Conservation (phyloP, 331 rosid genomes). For the Quercus lobata region DNA sequence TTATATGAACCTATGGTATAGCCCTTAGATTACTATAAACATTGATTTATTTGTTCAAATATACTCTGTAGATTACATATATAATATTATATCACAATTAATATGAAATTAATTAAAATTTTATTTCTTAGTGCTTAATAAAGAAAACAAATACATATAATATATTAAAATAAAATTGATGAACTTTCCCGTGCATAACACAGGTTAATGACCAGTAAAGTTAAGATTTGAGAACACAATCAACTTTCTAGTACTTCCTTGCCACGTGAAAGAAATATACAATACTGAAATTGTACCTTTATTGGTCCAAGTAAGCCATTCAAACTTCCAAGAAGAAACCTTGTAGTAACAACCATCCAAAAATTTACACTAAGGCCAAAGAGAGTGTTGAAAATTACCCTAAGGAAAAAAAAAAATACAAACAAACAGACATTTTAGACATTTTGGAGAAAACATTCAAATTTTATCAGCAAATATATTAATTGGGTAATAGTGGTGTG, state of each 20-base stretch:
- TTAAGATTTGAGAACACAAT: neutral
- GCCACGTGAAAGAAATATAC: neutral
- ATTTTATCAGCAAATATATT: neutral
- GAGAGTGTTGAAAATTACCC: slow-evolving; percentile 46
- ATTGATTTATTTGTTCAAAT: no score
- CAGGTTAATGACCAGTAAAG: no score
- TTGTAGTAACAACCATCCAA: slow-evolving; percentile 55
- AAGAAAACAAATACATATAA: no score
- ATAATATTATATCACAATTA: no score
- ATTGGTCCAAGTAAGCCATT: slow-evolving; percentile 56
- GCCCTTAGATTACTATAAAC: no score
- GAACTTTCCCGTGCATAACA: no score
- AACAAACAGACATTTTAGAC: neutral
- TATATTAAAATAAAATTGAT: no score
- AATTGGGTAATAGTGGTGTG: neutral
- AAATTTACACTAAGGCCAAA: slow-evolving; percentile 55
- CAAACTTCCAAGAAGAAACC: slow-evolving; percentile 57
- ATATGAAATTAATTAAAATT: no score
- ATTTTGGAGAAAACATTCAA: neutral
- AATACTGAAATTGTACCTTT: slow-evolving; percentile 25
- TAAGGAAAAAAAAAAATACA: neutral
- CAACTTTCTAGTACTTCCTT: neutral
- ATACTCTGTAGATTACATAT: no score
- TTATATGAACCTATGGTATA: no score
- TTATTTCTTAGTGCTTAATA: no score